Base-by-base conservation (phyloP, 1,284 basidiomycete species). In the Sphagnurus paluster region DNA sequence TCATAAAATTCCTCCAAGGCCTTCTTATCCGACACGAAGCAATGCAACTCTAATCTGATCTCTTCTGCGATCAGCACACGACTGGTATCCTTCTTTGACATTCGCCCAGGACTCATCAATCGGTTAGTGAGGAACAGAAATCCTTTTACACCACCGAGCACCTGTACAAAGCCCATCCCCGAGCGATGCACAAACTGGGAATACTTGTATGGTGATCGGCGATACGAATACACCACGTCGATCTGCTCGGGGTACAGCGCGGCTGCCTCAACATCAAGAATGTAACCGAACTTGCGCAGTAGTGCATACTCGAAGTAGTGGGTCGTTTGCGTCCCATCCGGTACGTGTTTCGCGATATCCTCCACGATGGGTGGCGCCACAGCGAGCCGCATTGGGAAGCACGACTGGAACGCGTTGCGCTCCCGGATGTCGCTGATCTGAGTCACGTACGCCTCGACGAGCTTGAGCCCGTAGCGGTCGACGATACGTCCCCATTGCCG, bases 401-500 rank as follows among this genome's bases (percentile, higher is more conserved):
- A 91, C 1, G 89, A 90, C 53, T 96, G 91, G 68, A 93, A 96
- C 0, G 90, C 84, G 60, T 91, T 95, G 56, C 84, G 84, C 21
- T 82, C 76, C 23, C 80, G 78, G 46, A 94, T 84, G 57, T 93
- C 90, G 62, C 82, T 80, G 61, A 92, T 92, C 62, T 93, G 90
- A 32, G 84, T 84, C 20, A 95, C 91, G 50, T 92, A 93, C 0
- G 90, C 90, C 63, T 98, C 96, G 38, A 98, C 90, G 7, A 98
- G 80, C 56, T 87, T 91, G 45, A 99, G 74, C 1, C 96, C 96
- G 56, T 95, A 95, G 37, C 87, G 80, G 57, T 98, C 94, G 26
- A 97, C 90, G 1, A 82, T 79, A 25, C 90, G 78, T 39, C 83
- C 84, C 90, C 94, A 97, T 42, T 82, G 79, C 32, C 89, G 84